Base-by-base conservation (phyloP, 1,284 basidiomycete species). In the Earliella scabrosa region DNA sequence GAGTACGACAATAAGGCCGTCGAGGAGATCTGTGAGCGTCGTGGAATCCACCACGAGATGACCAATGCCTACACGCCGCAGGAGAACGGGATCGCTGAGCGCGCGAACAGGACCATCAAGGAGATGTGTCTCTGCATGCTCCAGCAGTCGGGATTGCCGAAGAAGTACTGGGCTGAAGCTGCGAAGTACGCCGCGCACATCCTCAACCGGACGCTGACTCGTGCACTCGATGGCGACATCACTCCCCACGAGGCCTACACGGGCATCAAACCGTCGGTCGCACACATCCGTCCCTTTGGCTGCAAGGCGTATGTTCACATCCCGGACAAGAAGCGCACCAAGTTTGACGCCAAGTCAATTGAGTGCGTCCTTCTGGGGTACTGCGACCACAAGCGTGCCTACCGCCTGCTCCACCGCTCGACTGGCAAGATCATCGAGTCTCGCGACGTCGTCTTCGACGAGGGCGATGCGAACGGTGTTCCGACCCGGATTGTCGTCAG, bases 101-200 rank as follows among this genome's bases (percentile, higher is more conserved):
- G 60, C 1, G 48, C 58, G 13, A 31, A 31, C 29, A 31, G 29
- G 29, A 31, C 29, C 7, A 31, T 31, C 29, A 31, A 31, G 29
- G 29, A 31, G 29, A 31, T 31, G 29, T 6, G 7, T 13, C 29
- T 31, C 29, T 31, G 29, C 29, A 31, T 31, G 51, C 57, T 75
- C 1, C 38, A 48, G 23, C 67, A 69, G 21, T 56, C 63, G 0
- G 54, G 56, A 1, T 59, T 75, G 1, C 68, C 69, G 0, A 55
- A 63, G 9, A 63, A 58, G 3, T 65, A 66, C 24, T 75, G 73
- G 71, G 67, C 51, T 2, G 66, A 75, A 7, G 70, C 69, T 1
- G 55, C 64, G 2, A 31, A 56, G 5, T 53, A 64, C 26, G 60
- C 59, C 4, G 39, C 47, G 7, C 45, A 56, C 34, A 51, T 62